Conservation (phyloP, 208 protist species). For the Novymonas esmeraldas region DNA sequence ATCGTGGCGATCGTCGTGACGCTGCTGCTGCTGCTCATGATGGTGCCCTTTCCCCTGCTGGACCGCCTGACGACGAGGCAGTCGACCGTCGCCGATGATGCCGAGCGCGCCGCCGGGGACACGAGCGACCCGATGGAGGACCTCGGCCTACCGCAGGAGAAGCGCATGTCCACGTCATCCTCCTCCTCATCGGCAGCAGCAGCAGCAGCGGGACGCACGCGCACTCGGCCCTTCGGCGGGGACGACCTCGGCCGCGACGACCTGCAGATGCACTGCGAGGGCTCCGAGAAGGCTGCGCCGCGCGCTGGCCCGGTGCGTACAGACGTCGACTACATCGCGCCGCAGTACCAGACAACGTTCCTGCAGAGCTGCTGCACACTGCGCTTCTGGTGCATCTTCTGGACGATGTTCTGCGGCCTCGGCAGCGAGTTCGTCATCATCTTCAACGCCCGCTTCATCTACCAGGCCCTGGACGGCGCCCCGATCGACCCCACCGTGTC, state of each 20-base stretch:
- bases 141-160: too few relatives aligned
- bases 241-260: too few relatives aligned
- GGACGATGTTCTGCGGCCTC: constrained; percentile 57
- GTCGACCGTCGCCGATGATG: too few relatives aligned
- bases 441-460: constrained; percentile 60
- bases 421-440: constrained; percentile 67
- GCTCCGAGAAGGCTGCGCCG: neutral
- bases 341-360: constrained; percentile 68
- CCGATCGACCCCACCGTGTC: constrained; percentile 35
- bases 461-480: constrained; percentile 37
- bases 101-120: too few relatives aligned
- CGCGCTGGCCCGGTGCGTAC: constrained; percentile 32
- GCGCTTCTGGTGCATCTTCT: constrained; percentile 53
- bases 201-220: too few relatives aligned
- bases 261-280: neutral
- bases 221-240: too few relatives aligned
- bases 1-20: constrained; percentile 36
- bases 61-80: constrained; percentile 11
- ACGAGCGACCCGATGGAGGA: too few relatives aligned
- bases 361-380: constrained; percentile 44
- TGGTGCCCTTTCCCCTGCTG: constrained; percentile 23
- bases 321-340: constrained; percentile 71
- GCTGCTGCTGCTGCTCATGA: constrained; percentile 22
- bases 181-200: too few relatives aligned
- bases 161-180: too few relatives aligned